phyloP scores from a whole-genome alignment of 2,329 filamentous ascomycete species.

The Monosporascus cannonballus region DNA sequence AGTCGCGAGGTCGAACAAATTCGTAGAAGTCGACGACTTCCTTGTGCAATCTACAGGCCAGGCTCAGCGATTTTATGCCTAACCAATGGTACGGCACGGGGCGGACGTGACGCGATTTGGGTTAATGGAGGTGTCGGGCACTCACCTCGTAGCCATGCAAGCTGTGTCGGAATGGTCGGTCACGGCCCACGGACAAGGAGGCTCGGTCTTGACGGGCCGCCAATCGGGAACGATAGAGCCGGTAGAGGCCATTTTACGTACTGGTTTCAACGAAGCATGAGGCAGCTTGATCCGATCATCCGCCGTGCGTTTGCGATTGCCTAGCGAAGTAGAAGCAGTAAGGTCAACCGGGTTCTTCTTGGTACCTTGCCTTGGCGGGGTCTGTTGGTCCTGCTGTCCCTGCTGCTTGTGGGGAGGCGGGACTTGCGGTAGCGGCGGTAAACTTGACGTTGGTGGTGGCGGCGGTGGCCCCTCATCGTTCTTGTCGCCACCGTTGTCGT shows the following conservation, averaged over 20 bases:
- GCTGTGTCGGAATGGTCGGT: slow-evolving; percentile 47
- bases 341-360: slow-evolving; percentile 21
- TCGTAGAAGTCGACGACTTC: slow-evolving; percentile 88
- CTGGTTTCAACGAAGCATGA: slow-evolving; percentile 46
- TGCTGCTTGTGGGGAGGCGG: not conserved
- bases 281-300: slow-evolving; percentile 61
- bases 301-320: slow-evolving; percentile 68
- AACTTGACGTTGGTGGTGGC: not conserved
- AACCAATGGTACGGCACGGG: too few relatives aligned
- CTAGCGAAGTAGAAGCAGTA: slow-evolving; percentile 41
- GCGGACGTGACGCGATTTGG: too few relatives aligned
- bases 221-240: slow-evolving; percentile 49
- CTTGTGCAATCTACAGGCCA: slow-evolving; percentile 56
- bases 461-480: slow-evolving; percentile 5
- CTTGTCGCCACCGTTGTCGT: slow-evolving; percentile 39
- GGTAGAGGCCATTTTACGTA: slow-evolving; percentile 40
- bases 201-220: slow-evolving; percentile 35
- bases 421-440: too few relatives aligned
- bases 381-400: slow-evolving; percentile 3
- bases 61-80: too few relatives aligned
- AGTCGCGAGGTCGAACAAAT: slow-evolving; percentile 69
- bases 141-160: slow-evolving; percentile 53
- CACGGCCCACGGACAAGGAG: slow-evolving; percentile 57
- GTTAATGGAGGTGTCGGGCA: slow-evolving; percentile 1
- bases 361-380: slow-evolving; percentile 2